Evolutionary conservation across 1,139 yeast genomes (phyloP), one percentile per base, ranked within the genome.

Genomic region (Sugiyamaella pinicola): DNA sequence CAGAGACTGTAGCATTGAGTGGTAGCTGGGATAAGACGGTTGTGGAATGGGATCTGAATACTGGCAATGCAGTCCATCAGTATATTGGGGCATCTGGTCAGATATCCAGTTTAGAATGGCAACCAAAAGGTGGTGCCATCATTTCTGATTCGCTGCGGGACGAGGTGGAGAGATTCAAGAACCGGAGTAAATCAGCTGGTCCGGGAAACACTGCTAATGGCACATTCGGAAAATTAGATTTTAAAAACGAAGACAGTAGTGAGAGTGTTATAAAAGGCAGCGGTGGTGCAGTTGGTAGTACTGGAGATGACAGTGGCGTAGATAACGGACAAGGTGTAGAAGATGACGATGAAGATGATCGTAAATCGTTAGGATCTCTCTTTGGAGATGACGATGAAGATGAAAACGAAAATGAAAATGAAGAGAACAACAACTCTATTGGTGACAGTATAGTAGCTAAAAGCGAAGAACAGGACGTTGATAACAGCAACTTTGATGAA

Each of bases 1-100:
- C 75, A 39, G 90, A 87, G 56, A 77, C 78, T 43, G 70, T 74
- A 47, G 81, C 90, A 37, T 66, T 93, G 4, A 85, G 95, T 40
- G 99, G 97, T 0, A 81, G 95, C 4, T 93, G 98, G 96, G 99
- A 93, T 71, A 84, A 82, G 66, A 64, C 66, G 2, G 62, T 72
- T 2, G 73, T 84, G 21, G 81, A 85, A 60, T 91, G 98, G 97
- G 99, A 93, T 70, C 73, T 95, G 50, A 79, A 87, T 58, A 80
- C 86, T 0, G 97, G 98, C 1, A 74, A 76, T 42, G 71, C 79
- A 28, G 65, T 76, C 2, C 63, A 73, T 17, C 62, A 74, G 28
- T 87, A 76, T 63, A 63, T 52, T 6, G 71, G 72, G 4, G 76
- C 83, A 45, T 76, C 87, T 0, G 93, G 96, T 1, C 98, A 93